Conservation (phyloP, 2,329 filamentous ascomycete genomes). For the Coniochaeta ligniaria region DNA sequence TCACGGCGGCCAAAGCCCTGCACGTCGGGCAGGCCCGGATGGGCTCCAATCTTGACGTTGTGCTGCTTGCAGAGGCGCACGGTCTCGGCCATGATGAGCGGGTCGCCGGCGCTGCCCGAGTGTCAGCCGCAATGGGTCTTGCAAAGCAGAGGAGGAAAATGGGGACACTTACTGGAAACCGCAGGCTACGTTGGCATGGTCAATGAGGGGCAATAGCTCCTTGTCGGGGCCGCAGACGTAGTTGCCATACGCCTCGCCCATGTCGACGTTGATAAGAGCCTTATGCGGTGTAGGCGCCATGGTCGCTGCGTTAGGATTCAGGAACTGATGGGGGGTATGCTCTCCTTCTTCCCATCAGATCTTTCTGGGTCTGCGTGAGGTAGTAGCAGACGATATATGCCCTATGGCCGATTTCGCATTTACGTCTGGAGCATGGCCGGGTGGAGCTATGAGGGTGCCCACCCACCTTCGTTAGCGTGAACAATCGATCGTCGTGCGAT, state of each 20-base stretch:
- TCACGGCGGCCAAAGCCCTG: slow-evolving; percentile 57
- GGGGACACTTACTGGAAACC: slow-evolving; percentile 36
- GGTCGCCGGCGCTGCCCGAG: slow-evolving; percentile 42
- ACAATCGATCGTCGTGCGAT: no score
- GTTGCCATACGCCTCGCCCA: slow-evolving; percentile 40
- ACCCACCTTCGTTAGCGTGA: no score
- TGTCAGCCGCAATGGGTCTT: slow-evolving; percentile 55
- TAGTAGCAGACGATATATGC: no score
- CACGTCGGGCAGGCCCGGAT: slow-evolving; percentile 58
- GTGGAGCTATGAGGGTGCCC: no score
- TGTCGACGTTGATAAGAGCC: slow-evolving; percentile 32
- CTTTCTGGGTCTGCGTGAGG: no score
- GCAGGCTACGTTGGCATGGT: slow-evolving; percentile 54
- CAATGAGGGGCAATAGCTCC: slow-evolving; percentile 51
- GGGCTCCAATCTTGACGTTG: slow-evolving; percentile 50
- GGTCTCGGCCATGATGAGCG: slow-evolving; percentile 56
- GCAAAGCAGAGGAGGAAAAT: not conserved
- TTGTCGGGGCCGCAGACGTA: slow-evolving; percentile 45
- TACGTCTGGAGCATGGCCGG: no score
- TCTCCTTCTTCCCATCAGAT: no score
- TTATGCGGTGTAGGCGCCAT: slow-evolving; percentile 10
- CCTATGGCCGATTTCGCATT: no score
- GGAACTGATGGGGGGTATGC: no score
- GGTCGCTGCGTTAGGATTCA: not conserved
- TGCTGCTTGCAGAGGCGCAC: slow-evolving; percentile 50